Conservation (phyloP, 768 basidiomycete species). For the Dentipellis fragilis region DNA sequence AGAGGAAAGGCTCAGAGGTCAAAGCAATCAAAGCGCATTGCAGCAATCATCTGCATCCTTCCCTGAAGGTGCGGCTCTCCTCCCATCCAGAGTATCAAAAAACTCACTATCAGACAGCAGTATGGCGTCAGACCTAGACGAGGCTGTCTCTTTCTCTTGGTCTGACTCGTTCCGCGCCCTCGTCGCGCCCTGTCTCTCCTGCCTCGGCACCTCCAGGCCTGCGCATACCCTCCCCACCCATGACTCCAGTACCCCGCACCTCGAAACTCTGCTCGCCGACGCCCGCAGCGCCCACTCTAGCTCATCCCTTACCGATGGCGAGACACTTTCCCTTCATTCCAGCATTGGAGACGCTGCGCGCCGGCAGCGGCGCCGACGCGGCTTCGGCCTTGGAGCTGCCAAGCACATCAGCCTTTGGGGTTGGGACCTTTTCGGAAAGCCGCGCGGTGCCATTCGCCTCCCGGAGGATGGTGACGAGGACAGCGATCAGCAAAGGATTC, state of each 20-base stretch:
- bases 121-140: neutral
- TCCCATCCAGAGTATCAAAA: neutral
- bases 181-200: conserved; percentile 49
- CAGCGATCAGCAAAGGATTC: neutral
- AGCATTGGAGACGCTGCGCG: conserved; percentile 33
- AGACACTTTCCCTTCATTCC: conserved; percentile 58
- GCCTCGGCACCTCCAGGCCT: conserved; percentile 24
- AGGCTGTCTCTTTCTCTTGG: conserved; percentile 40
- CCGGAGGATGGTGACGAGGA: conserved; percentile 35
- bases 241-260: conserved; percentile 27
- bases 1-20: no score
- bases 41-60: no score
- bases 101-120: neutral
- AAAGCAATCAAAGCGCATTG: no score
- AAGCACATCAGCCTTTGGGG: conserved; percentile 52
- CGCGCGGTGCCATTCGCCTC: conserved; percentile 39
- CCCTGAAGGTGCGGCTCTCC: no score
- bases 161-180: conserved; percentile 50
- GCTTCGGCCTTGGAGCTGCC: conserved; percentile 14
- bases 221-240: conserved; percentile 16
- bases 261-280: conserved; percentile 41
- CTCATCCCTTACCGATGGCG: conserved; percentile 34
- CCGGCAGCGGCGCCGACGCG: conserved; percentile 14
- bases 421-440: conserved; percentile 55
- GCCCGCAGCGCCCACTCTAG: conserved; percentile 26